Base-by-base conservation (phyloP, 139 green algal genomes). In the Tetradesmus obliquus region DNA sequence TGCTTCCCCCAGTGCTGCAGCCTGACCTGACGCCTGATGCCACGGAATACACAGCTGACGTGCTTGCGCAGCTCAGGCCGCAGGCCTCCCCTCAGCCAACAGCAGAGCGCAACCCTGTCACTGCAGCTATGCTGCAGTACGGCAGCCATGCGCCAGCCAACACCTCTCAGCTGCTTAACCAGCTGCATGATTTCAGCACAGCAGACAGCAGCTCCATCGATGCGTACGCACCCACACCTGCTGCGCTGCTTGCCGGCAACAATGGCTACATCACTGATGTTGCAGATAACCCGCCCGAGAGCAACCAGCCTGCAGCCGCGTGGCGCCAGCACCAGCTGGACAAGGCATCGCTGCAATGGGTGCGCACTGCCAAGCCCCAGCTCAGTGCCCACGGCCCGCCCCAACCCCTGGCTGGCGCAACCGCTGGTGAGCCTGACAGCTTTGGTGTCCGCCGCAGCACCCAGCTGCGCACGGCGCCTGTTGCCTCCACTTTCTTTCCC, bases 401-500 rank as follows among this genome's bases (percentile, higher is more conserved):
- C 10, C 24, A 7, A 7, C n/a, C 76, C 24, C 12, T 45, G n/a
- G 6, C 76, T 83, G 76, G 76, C n/a, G 24, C 24, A 8, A 8
- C 8, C 24, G 10, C 8, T 24, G 76, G n/a, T 7, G 10, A 6
- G n/a, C 24, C 76, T 55, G 76, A 53, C 12, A 20, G 10, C 76
- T 55, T 53, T 10, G 76, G 76, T 6, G 10, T 83, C n/a, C 6
- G 13, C 7, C 10, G 10, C 12, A 83, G 8, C 76, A 13, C 7
- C 76, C 24, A 57, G 24, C 8, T 88, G 12, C n/a, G 66, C 60
- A 88, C 84, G 13, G 4, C 3, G 8, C 10, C 57, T 55, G 74
- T 91, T 55, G 55, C 76, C 5, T 5, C 20, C 7, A 57, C n/a
- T 10, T 91, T 88, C 88, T 88, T 83, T 45, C 5, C 81, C 55